phyloP scores from a whole-genome alignment of 345 rosid species.

The Laguncularia racemosa region DNA sequence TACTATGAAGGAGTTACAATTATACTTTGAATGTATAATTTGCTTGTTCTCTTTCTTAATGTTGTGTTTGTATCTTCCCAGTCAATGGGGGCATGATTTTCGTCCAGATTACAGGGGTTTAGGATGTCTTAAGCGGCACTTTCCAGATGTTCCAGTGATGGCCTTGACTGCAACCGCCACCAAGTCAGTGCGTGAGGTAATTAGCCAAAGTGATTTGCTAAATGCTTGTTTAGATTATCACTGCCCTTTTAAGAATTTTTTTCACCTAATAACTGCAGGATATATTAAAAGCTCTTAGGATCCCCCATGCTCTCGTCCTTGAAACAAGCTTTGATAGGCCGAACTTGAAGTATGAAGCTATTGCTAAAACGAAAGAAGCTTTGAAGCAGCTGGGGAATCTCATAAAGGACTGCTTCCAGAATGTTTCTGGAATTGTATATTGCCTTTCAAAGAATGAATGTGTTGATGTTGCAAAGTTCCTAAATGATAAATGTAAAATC shows the following conservation, averaged over 20 bases:
- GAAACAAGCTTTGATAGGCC: slow-evolving; percentile 93
- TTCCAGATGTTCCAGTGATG: slow-evolving; percentile 59
- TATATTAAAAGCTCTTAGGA: slow-evolving; percentile 63
- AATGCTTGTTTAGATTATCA: background rate
- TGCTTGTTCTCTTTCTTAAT: background rate
- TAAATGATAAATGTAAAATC: slow-evolving; percentile 66
- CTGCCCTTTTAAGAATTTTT: background rate
- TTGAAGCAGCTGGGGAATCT: slow-evolving; percentile 80
- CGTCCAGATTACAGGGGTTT: slow-evolving; percentile 84
- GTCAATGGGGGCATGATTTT: slow-evolving; percentile 99
- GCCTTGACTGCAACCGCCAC: slow-evolving; percentile 93
- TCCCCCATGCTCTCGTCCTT: slow-evolving; percentile 69
- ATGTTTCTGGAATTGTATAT: slow-evolving; percentile 76
- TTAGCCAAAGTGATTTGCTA: background rate
- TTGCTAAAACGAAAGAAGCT: slow-evolving; percentile 62
- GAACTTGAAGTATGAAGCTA: slow-evolving; percentile 82
- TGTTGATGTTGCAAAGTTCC: slow-evolving; percentile 60
- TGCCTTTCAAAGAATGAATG: slow-evolving; percentile 90
- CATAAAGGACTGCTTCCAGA: slow-evolving; percentile 49
- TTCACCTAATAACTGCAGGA: slow-evolving; percentile 41
- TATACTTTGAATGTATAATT: background rate
- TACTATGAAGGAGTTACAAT: background rate
- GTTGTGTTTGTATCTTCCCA: slow-evolving; percentile 17
- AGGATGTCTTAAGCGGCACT: slow-evolving; percentile 79
- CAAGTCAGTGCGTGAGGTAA: slow-evolving; percentile 65